These are phyloP conservation scores for Mycena amicta DNA, from an alignment of 768 basidiomycete genomes.

Conservation along the genomic window DNA sequence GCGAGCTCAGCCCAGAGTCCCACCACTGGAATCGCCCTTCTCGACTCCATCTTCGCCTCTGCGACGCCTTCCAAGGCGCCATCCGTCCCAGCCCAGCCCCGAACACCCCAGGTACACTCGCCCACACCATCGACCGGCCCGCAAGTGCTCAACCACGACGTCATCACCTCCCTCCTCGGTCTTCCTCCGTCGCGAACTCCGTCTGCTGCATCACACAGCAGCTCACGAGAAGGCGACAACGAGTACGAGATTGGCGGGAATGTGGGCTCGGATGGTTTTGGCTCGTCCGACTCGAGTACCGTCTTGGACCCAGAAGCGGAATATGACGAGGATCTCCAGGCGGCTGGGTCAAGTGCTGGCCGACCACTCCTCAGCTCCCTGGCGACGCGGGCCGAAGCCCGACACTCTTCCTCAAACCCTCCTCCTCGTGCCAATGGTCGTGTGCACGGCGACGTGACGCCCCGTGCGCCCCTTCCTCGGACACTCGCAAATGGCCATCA, in stretches of 20 bases:
- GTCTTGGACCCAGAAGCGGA: constrained; percentile 41
- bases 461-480: constrained; percentile 45
- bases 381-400: constrained; percentile 7
- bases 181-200: constrained; percentile 46
- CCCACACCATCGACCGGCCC: constrained; percentile 36
- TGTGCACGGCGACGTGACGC: constrained; percentile 63
- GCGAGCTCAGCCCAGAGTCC: constrained; percentile 32
- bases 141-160: constrained; percentile 72
- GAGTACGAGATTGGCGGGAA: constrained; percentile 42
- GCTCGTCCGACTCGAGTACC: constrained; percentile 46
- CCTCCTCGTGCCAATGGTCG: constrained; percentile 18
- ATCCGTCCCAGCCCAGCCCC: constrained; percentile 2
- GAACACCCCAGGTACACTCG: constrained; percentile 18
- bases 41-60: constrained; percentile 77
- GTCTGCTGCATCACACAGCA: constrained; percentile 45
- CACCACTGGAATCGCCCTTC: constrained; percentile 57
- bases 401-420: constrained; percentile 3
- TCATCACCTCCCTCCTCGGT: constrained; percentile 66
- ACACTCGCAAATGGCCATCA: constrained; percentile 8
- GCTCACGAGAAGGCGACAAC: constrained; percentile 61
- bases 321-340: constrained; percentile 28
- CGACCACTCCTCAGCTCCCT: constrained; percentile 34
- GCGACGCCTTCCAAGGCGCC: constrained; percentile 35
- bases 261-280: constrained; percentile 37
- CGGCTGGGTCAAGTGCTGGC: constrained; percentile 34